phyloP scores from a whole-genome alignment of 1,284 basidiomycete genomes.

The Veloboletus limbatus region DNA sequence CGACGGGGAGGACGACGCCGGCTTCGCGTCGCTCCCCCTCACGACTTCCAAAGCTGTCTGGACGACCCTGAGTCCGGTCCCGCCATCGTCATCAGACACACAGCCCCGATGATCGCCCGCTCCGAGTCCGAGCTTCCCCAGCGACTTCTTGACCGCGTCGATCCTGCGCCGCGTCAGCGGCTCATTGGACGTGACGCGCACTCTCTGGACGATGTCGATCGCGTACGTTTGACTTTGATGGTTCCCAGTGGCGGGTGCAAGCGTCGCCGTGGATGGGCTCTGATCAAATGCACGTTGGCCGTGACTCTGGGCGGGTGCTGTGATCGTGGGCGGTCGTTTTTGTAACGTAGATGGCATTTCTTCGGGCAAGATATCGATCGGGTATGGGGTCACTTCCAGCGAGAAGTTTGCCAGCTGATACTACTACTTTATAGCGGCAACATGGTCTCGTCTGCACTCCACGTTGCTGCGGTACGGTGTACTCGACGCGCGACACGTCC shows the following conservation, averaged over 20 bases:
- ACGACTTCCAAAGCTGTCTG: conserved; percentile 28
- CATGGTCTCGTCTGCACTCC: conserved; percentile 17
- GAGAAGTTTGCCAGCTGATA: no score
- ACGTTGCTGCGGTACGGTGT: conserved; percentile 22
- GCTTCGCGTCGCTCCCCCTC: conserved; percentile 8
- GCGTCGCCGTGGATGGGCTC: background rate
- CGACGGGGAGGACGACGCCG: conserved; percentile 5
- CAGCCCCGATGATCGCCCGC: conserved; percentile 30
- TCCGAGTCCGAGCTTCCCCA: conserved; percentile 22
- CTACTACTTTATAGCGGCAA: conserved; percentile 20
- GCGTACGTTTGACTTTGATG: conserved; percentile 20
- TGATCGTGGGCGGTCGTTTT: conserved; percentile 14
- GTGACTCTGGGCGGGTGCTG: conserved; percentile 9
- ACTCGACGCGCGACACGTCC: conserved; percentile 23
- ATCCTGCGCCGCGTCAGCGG: conserved; percentile 28
- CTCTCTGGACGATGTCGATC: conserved; percentile 32
- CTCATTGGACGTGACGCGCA: conserved; percentile 29
- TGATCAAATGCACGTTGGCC: no score
- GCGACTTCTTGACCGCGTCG: conserved; percentile 31
- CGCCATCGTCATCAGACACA: conserved; percentile 29
- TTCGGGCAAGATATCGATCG: no score
- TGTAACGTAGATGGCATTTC: conserved; percentile 25
- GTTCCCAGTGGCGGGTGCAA: background rate
- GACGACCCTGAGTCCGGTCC: conserved; percentile 24
- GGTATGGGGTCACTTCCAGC: no score